phyloP scores from a whole-genome alignment of 345 rosid species.

The Sapria himalayana region DNA sequence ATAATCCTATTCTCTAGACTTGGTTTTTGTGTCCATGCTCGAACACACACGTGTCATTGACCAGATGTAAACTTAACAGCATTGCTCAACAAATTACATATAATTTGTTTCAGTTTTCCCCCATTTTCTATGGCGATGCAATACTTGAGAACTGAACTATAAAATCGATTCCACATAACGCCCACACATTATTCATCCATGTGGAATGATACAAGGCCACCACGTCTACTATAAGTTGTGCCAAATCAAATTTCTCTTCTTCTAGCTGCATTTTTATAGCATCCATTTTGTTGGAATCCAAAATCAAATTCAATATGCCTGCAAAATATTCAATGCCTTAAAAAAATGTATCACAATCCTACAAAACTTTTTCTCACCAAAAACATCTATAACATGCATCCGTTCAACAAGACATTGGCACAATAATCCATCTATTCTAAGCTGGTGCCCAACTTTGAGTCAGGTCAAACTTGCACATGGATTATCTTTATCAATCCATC shows the following conservation, averaged over 20 bases:
- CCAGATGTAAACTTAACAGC: slow-evolving; percentile 60
- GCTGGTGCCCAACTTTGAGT: slow-evolving; percentile 21
- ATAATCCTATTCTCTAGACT: slow-evolving; percentile 15
- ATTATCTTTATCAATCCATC: slow-evolving; percentile 32
- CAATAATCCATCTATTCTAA: slow-evolving; percentile 28
- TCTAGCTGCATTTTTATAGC: slow-evolving; percentile 57
- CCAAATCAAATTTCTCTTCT: slow-evolving; percentile 47
- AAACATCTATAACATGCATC: too few relatives aligned
- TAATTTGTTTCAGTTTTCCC: slow-evolving; percentile 36
- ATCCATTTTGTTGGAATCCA: slow-evolving; percentile 67
- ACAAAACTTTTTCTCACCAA: slow-evolving; percentile 18
- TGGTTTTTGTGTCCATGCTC: slow-evolving; percentile 41
- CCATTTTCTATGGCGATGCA: slow-evolving; percentile 38
- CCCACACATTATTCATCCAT: slow-evolving; percentile 49
- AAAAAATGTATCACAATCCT: neutral
- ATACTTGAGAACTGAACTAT: slow-evolving; percentile 27
- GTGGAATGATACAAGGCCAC: slow-evolving; percentile 38
- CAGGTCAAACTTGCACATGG: slow-evolving; percentile 16
- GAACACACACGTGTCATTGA: slow-evolving; percentile 37
- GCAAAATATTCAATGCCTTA: slow-evolving; percentile 2
- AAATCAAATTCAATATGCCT: slow-evolving; percentile 44
- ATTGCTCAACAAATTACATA: slow-evolving; percentile 47
- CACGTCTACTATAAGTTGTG: slow-evolving; percentile 32
- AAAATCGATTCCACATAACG: slow-evolving; percentile 36
- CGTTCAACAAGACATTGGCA: slow-evolving; percentile 29